Evolutionary conservation across 345 rosid genomes (phyloP), one percentile per base, ranked within the genome.

Genomic region (Populus ilicifolia): DNA sequence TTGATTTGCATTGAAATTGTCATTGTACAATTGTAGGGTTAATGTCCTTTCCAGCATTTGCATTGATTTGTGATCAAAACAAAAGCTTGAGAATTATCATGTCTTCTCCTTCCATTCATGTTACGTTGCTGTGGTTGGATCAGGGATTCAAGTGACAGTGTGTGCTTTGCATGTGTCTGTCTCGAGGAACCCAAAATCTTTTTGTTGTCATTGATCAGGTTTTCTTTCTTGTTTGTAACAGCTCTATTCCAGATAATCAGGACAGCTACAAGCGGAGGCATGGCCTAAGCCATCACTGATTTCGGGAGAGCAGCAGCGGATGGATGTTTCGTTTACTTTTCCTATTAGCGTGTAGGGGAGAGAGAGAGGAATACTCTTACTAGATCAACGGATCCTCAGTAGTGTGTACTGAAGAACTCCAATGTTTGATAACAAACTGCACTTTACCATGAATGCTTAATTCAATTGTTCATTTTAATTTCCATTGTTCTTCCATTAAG

Each of bases 221-320:
- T 66, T 16, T 27, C 13, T 44, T 38, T 70, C 23, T 79, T 33
- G 14, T 79, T 71, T 74, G 74, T 36, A 74, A 77, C 99, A 90
- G 98, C 97, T 80, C 91, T 96, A 13, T 96, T 96, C 88, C 97
- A 96, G 90, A 93, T 96, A 77, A 93, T 92, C 86, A 88, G 98
- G 88, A 92, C 94, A 2, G 96, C 97, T 27, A 87, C 97, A 25
- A 74, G 69, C 21, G 74, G 77, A 43, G 81, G 81, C 39, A 63
- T 77, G 80, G 70, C 80, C 44, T 77, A 63, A 71, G 14, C 13
- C 39, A 44, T 39, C 25, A 69, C 68, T 20, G 43, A 50, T 50
- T 14, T 17, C 3, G 63, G 36, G 61, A 39, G 56, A 87, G 90
- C 27, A 88, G 90, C 74, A 91, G 93, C 80, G 83, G 83, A 92